Evolutionary conservation across 352 stramenopile species (phyloP).

Genomic region (Globisporangium apiculatum): DNA sequence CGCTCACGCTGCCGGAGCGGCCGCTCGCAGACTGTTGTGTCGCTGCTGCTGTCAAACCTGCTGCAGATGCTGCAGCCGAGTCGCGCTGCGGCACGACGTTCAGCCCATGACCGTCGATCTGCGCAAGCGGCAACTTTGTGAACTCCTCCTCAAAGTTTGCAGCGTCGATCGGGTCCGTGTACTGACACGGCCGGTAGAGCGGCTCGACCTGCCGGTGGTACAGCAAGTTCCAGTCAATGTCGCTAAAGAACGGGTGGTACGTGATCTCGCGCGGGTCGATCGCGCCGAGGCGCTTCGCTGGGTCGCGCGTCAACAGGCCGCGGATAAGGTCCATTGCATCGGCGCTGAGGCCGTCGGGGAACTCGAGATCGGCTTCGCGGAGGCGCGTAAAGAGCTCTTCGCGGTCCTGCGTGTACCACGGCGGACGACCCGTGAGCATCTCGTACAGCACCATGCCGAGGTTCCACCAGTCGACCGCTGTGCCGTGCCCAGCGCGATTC

Average conservation of each 20-base stretch:
- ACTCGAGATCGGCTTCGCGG: slow-evolving; percentile 59
- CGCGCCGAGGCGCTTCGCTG: slow-evolving; percentile 86
- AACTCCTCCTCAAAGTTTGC: slow-evolving; percentile 85
- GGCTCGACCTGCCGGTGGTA: slow-evolving; percentile 72
- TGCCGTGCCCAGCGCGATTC: slow-evolving; percentile 70
- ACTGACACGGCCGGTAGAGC: slow-evolving; percentile 77
- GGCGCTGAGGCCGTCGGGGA: slow-evolving; percentile 53
- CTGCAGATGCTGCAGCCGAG: slow-evolving; percentile 9
- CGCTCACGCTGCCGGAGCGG: slow-evolving; percentile 12
- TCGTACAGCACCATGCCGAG: slow-evolving; percentile 81
- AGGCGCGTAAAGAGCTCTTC: slow-evolving; percentile 67
- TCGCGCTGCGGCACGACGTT: slow-evolving; percentile 46
- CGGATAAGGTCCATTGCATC: slow-evolving; percentile 78
- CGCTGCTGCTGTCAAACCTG: slow-evolving; percentile 1
- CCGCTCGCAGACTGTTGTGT: slow-evolving; percentile 6
- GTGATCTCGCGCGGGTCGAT: slow-evolving; percentile 72
- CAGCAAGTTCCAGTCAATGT: slow-evolving; percentile 78
- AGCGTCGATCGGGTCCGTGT: slow-evolving; percentile 74
- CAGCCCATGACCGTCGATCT: slow-evolving; percentile 63
- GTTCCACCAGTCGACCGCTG: slow-evolving; percentile 83
- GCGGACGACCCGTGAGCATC: slow-evolving; percentile 69
- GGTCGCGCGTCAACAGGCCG: slow-evolving; percentile 89
- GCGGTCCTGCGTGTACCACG: slow-evolving; percentile 78
- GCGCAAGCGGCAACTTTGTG: slow-evolving; percentile 61
- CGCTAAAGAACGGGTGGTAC: slow-evolving; percentile 76